Base-by-base conservation (phyloP, 176 grass and related monocot species). In the Carex cristatella region DNA sequence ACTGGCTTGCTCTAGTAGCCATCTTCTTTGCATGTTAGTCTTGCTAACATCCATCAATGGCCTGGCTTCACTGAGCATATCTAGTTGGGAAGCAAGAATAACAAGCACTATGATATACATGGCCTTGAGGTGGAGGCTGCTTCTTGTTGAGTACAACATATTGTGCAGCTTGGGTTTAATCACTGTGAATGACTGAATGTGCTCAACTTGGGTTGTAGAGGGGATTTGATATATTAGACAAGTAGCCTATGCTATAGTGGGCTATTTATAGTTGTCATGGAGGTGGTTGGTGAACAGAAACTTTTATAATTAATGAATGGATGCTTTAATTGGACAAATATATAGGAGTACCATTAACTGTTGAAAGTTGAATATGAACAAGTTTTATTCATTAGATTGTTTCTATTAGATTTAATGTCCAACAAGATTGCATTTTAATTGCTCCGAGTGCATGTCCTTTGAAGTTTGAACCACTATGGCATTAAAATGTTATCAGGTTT, bases 21-120 rank as follows among this genome's bases (percentile, higher is more conserved):
- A 79, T 35, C 74, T 79, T 13, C 28, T 18, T 16, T 79, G 53
- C 53, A 18, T 79, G 53, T 57, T 79, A 79, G 28, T 35, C 51
- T 32, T 79, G 51, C 13, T 79, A 79, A 56, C 74, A 56, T 79
- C 74, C 7, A 57, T 18, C 74, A 79, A 79, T 53, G 53, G 28
- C 53, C 74, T 32, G 27, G 74, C 74, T 32, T 79, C 74, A 35
- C 74, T 58, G 27, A 79, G 57, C 55, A 32, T 32, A 10, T 58
- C 31, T 33, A 79, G 51, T 58, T 79, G 74, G 27, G 28, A 58
- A 79, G 53, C 12, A 79, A 79, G 6, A 58, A 79, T 16, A 55
- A 79, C 2, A 16, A 58, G 2, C 27, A 78, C 0, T 79, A 58
- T 15, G 5, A 58, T 79, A 35, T 16, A 58, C 73, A 73, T 27